A percentile compares a stretch with the other conserved stretches of the same genome.
Conservation (phyloP, 495 filamentous ascomycete genomes). For the Opeltia flavorubescens region DNA sequence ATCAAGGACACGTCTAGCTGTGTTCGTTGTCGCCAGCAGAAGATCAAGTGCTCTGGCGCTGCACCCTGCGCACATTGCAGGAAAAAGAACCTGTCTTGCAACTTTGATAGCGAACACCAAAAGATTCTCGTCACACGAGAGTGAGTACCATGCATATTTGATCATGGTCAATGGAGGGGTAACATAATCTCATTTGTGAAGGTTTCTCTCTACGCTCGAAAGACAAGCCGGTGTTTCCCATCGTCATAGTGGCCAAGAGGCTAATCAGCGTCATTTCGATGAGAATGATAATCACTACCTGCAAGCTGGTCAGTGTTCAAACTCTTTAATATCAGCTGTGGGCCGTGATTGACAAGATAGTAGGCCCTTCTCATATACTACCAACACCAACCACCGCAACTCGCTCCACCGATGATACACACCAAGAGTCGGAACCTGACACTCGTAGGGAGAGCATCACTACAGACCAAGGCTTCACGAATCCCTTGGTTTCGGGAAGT, state of each 20-base stretch:
- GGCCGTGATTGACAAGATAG: not conserved
- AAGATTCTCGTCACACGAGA: constrained; percentile 29
- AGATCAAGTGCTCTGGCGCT: constrained; percentile 31
- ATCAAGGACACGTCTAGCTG: constrained; percentile 18
- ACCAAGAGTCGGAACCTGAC: constrained; percentile 1
- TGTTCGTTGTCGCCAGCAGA: constrained; percentile 30
- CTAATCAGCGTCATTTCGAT: constrained; percentile 5
- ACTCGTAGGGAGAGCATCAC: constrained; percentile 6
- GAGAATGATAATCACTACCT: not conserved
- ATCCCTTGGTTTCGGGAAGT: constrained; percentile 25
- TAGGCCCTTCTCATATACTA: not conserved
- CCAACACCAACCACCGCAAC: not conserved
- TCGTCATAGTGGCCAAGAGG: constrained; percentile 6
- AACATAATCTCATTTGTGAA: constrained; percentile 17
- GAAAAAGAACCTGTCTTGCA: constrained; percentile 27
- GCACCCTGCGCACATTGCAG: constrained; percentile 29
- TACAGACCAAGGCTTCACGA: constrained; percentile 17
- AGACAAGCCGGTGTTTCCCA: constrained; percentile 18
- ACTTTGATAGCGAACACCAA: constrained; percentile 28
- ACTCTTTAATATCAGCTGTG: constrained; percentile 3
- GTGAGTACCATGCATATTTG: constrained; percentile 15
- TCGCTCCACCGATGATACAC: constrained; percentile 14
- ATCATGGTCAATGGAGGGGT: not conserved
- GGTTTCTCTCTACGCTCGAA: constrained; percentile 27
- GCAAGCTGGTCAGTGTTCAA: not conserved